Evolutionary conservation across 2,329 filamentous ascomycete genomes (phyloP).

Genomic region (Colletotrichum limetticola): DNA sequence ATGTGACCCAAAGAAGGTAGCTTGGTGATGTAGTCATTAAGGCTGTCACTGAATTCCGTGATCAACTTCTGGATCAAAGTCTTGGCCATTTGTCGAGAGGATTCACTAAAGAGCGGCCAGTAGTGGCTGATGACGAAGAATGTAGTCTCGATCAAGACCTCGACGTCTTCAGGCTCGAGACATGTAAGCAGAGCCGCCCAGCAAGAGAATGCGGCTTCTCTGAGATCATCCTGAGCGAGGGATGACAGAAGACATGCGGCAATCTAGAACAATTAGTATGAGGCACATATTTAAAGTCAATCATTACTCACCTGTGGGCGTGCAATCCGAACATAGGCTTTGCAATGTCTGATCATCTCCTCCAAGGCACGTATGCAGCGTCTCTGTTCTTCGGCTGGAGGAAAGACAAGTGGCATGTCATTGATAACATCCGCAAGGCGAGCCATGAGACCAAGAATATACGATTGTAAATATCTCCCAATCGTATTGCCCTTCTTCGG

Average conservation of each 20-base stretch:
- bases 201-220: constrained; percentile 81
- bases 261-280: constrained; percentile 64
- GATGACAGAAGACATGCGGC: constrained; percentile 92
- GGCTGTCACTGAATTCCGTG: constrained; percentile 66
- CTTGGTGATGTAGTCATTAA: constrained; percentile 76
- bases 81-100: constrained; percentile 69
- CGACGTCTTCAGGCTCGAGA: constrained; percentile 82
- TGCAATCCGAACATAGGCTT: constrained; percentile 78
- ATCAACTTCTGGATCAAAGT: constrained; percentile 74
- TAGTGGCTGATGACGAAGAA: constrained; percentile 88
- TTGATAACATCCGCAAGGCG: constrained; percentile 84
- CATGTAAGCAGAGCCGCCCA: constrained; percentile 84
- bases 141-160: constrained; percentile 84
- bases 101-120: constrained; percentile 75
- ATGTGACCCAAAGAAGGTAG: constrained; percentile 83
- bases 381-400: constrained; percentile 74
- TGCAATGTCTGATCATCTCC: constrained; percentile 85
- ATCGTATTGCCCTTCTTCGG: constrained; percentile 67
- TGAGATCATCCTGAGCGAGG: constrained; percentile 78
- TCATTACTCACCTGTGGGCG: constrained; percentile 77
- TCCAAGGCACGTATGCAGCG: constrained; percentile 85
- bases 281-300: constrained; percentile 38
- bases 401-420: constrained; percentile 65
- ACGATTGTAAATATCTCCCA: constrained; percentile 80
- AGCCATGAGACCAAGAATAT: constrained; percentile 88